A percentile compares a stretch with the other conserved stretches of the same genome.
Conservation (phyloP, 768 basidiomycete genomes). For the Leccinum incarnatum region DNA sequence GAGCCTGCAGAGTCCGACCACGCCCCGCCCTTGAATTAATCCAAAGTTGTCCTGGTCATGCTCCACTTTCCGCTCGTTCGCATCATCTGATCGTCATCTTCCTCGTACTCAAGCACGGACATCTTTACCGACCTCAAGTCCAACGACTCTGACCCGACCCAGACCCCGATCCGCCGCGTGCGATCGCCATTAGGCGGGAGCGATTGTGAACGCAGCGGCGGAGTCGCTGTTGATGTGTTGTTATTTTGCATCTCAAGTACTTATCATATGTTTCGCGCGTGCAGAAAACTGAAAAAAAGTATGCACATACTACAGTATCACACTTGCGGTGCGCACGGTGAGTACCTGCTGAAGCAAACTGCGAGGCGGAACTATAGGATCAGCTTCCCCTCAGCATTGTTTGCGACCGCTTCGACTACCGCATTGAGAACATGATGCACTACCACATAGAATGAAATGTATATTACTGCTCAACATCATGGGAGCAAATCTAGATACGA, state of each 20-base stretch:
- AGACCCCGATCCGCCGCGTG: conserved; percentile 73
- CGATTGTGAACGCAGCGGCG: conserved; percentile 67
- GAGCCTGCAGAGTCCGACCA: conserved; percentile 27
- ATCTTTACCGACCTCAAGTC: conserved; percentile 40
- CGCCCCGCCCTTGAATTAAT: conserved; percentile 66
- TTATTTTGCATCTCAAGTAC: too few species aligned
- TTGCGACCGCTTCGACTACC: conserved; percentile 95
- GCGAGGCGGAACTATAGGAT: conserved; percentile 89
- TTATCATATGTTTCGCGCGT: too few species aligned
- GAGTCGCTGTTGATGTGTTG: conserved; percentile 75
- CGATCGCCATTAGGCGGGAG: conserved; percentile 67
- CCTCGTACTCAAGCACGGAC: conserved; percentile 72
- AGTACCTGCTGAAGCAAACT: too few species aligned
- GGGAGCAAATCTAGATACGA: too few species aligned
- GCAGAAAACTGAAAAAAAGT: too few species aligned
- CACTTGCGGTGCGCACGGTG: too few species aligned
- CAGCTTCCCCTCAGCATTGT: conserved; percentile 99
- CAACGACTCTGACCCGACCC: conserved; percentile 47
- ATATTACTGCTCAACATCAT: too few species aligned
- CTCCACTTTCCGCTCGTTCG: conserved; percentile 89
- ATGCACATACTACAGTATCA: too few species aligned
- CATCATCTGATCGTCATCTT: conserved; percentile 97
- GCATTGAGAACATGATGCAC: too few species aligned
- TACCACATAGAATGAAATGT: too few species aligned
- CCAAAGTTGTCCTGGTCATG: conserved; percentile 88